A percentile compares a stretch with the other conserved stretches of the same genome.
phyloP scores from a whole-genome alignment of 306 rosid species.

The Vigna reflexopilosa region DNA sequence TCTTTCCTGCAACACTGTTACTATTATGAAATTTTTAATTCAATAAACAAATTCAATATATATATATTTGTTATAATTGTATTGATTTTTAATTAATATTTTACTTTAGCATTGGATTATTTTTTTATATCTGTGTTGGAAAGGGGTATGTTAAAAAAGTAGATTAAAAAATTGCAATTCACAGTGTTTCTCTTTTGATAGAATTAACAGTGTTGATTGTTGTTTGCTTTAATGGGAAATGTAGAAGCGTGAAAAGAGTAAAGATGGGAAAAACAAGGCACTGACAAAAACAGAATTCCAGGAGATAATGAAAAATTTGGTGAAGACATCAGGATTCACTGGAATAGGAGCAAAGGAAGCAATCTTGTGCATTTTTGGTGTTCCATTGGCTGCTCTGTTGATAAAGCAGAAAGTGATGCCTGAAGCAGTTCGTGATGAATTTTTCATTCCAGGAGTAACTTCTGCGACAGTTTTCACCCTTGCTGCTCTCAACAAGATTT shows the following conservation, averaged over 20 bases:
- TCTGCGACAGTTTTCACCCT: constrained; percentile 64
- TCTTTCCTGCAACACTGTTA: too few relatives aligned
- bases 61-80: too few relatives aligned
- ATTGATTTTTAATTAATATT: too few relatives aligned
- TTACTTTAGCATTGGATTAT: too few relatives aligned
- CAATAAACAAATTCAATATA: too few relatives aligned
- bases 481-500: constrained; percentile 68
- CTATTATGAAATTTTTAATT: too few relatives aligned
- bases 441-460: constrained; percentile 67
- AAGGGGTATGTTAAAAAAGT: neutral
- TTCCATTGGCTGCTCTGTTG: constrained; percentile 58
- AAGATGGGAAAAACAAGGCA: neutral
- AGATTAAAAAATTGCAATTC: neutral
- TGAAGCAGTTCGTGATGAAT: constrained; percentile 44
- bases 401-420: constrained; percentile 60
- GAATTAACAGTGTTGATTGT: neutral
- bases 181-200: neutral
- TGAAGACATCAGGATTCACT: constrained; percentile 37
- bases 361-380: constrained; percentile 63
- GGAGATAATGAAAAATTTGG: constrained; percentile 44
- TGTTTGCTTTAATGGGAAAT: neutral
- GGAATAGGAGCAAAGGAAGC: constrained; percentile 60
- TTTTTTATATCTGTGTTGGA: too few relatives aligned
- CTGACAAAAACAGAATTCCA: constrained; percentile 49
- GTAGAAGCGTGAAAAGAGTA: constrained; percentile 36